Conservation (phyloP, 495 filamentous ascomycete species). For the Amniculicola lignicola region DNA sequence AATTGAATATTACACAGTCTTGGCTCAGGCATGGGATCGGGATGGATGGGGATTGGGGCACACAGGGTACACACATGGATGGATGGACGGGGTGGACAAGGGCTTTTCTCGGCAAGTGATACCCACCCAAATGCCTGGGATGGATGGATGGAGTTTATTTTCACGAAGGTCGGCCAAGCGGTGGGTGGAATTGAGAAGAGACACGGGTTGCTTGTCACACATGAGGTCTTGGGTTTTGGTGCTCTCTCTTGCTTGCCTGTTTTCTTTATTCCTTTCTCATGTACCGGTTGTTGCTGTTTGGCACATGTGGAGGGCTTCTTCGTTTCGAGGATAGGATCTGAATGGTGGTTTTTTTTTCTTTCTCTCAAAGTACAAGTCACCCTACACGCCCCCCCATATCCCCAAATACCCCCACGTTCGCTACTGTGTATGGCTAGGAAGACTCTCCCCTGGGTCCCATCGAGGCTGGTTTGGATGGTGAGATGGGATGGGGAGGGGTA, state of each 20-base stretch:
- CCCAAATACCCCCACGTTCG: conserved; percentile 20
- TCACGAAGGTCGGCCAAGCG: not conserved
- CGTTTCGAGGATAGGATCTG: not conserved
- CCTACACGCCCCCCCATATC: too few species aligned
- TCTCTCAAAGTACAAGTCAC: too few species aligned
- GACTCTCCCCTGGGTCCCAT: not conserved
- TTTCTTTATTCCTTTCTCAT: not conserved
- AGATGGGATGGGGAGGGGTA: not conserved
- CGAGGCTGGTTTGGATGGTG: not conserved
- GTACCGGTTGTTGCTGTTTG: not conserved
- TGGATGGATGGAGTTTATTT: not conserved
- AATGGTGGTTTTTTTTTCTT: not conserved
- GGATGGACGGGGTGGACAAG: not conserved
- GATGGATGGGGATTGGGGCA: not conserved
- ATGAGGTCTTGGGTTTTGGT: not conserved
- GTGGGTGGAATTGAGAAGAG: not conserved
- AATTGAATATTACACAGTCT: conserved; percentile 11
- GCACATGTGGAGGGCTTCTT: not conserved
- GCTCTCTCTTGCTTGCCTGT: not conserved
- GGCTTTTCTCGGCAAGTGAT: not conserved
- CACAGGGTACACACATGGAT: conserved; percentile 4
- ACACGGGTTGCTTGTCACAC: not conserved
- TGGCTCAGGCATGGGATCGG: not conserved
- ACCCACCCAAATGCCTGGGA: not conserved
- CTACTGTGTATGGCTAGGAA: conserved; percentile 6